These are phyloP conservation scores for Microcos paniculata DNA, from an alignment of 345 rosid species.

Conservation along the genomic window DNA sequence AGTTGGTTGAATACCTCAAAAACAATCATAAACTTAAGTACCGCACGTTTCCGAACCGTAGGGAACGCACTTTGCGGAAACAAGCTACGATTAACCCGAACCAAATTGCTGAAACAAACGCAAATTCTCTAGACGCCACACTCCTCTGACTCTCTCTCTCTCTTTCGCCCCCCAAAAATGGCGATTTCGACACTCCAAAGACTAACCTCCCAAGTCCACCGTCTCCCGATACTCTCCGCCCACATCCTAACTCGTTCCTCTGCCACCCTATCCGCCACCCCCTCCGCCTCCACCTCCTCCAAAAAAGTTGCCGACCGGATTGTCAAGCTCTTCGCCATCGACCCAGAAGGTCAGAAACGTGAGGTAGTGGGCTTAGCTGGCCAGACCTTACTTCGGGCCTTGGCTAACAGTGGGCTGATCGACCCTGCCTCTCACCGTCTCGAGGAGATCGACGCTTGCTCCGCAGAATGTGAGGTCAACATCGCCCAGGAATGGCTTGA, in stretches of 20 bases:
- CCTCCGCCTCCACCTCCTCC: conserved; percentile 39
- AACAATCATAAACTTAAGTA: too few relatives aligned
- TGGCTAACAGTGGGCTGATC: conserved; percentile 68
- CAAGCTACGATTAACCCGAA: conserved; percentile 5
- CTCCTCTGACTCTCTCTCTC: not conserved
- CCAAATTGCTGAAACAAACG: not conserved
- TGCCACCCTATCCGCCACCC: conserved; percentile 29
- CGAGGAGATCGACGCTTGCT: conserved; percentile 97
- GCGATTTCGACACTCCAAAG: conserved; percentile 8
- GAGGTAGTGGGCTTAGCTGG: conserved; percentile 81
- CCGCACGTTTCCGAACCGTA: not conserved
- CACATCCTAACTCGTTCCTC: conserved; percentile 48
- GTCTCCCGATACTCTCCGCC: conserved; percentile 59
- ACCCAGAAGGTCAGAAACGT: conserved; percentile 67
- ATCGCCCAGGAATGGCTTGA: conserved; percentile 97
- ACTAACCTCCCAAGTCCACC: not conserved
- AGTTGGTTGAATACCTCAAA: too few relatives aligned
- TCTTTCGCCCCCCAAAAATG: not conserved
- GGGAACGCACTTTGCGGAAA: not conserved
- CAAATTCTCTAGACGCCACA: not conserved
- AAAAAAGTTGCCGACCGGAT: conserved; percentile 86
- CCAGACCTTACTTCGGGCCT: conserved; percentile 81
- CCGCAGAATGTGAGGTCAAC: conserved; percentile 96
- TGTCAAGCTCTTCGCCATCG: conserved; percentile 89
- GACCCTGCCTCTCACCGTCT: conserved; percentile 92